Evolutionary conservation across 306 rosid genomes (phyloP).

Genomic region (Sicyos baderoa): DNA sequence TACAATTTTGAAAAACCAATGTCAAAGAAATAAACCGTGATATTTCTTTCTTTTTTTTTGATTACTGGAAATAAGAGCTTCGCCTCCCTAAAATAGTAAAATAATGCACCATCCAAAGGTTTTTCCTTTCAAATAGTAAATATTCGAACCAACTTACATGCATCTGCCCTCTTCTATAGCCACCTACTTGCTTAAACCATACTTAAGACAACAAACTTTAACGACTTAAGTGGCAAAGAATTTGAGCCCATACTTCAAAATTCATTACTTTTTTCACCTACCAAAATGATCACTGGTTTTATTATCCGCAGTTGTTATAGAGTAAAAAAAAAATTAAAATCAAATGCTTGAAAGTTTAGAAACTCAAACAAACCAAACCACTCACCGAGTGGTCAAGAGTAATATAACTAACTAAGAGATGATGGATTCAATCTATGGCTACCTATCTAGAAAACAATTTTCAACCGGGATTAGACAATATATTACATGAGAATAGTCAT

Average conservation of each 20-base stretch:
- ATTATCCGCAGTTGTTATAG: neutral
- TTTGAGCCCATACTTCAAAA: neutral
- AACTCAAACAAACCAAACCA: neutral
- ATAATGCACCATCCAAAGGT: neutral
- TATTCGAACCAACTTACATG: neutral
- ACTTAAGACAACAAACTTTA: neutral
- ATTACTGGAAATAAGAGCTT: too few relatives aligned
- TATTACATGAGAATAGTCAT: too few relatives aligned
- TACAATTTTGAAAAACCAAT: neutral
- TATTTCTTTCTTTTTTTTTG: too few relatives aligned
- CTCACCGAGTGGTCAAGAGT: too few relatives aligned
- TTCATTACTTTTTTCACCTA: neutral
- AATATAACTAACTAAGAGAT: too few relatives aligned
- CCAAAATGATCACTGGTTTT: neutral
- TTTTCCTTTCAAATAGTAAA: neutral
- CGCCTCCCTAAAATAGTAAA: too few relatives aligned
- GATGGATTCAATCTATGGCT: too few relatives aligned
- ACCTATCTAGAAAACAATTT: too few relatives aligned
- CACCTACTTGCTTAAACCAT: neutral
- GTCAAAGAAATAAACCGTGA: neutral
- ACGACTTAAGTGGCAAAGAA: neutral
- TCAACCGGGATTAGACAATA: too few relatives aligned
- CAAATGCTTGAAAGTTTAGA: neutral
- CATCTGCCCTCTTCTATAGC: neutral
- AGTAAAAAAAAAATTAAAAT: neutral